Evolutionary conservation across 768 basidiomycete genomes (phyloP), one percentile per base, ranked within the genome.

Genomic region (Leucogyrophana mollusca): DNA sequence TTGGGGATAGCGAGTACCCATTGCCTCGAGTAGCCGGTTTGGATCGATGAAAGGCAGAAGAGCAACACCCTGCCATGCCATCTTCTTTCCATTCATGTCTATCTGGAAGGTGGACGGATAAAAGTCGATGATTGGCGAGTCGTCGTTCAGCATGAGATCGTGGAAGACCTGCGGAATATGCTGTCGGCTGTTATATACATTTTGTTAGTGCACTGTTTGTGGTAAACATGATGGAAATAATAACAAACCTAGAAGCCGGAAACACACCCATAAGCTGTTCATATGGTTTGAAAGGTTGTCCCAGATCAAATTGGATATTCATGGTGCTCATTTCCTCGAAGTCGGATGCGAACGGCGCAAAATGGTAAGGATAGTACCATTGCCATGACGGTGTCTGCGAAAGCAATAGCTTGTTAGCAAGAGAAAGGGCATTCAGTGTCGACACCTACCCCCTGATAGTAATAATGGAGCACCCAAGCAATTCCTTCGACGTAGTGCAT

Each of bases 81-180:
- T 97, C 69, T 89, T 90, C 72, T 98, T 98, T 48, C 96, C 96
- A 60, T 99, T 99, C 96, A 99, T 99, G 66, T 99, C 96, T 59
- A 98, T 86, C 56, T 94, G 83, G 65, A 99, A 99, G 13, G 86
- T 81, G 0, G 75, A 52, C 0, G 95, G 95, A 67, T 98, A 98
- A 71, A 97, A 98, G 59, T 98, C 94, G 49, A 92, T 81, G 65
- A 98, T 97, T 7, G 93, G 91, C 0, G 94, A 97, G 24, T 86
- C 80, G 39, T 85, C 78, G 3, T 89, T 81, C 3, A 73, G 79
- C 96, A 99, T 99, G 32, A 98, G 78, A 4, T 72, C 59, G 24
- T 96, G 94, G 74, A 97, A 94, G 0, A 81, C 76, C 23, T 75
- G 63, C 2, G 96, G 96, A 39, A 99, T 91, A 62, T 96, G 94